Evolutionary conservation across 2,329 filamentous ascomycete genomes (phyloP), one percentile per base, ranked within the genome.

Genomic region (Purpureocillium lavendulum): DNA sequence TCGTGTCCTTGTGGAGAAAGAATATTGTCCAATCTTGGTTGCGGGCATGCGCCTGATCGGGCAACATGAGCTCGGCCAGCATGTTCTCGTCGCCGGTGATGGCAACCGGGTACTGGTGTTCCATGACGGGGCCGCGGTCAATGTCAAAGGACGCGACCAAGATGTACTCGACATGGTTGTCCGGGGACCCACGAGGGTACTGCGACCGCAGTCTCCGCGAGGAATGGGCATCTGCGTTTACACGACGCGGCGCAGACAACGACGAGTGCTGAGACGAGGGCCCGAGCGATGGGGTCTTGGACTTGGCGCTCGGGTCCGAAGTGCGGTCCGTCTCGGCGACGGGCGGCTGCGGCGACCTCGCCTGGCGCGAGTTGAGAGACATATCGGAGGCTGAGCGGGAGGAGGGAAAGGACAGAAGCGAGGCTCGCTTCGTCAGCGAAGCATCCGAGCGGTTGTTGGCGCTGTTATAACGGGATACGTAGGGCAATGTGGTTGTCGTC

Each of bases 11-110:
- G 66, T 98, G 92, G 41, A 98, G 61, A 59, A 98, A 98, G 68
- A 98, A 98, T 40, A 97, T 95, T 32, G 92, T 98, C 92, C 92
- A 98, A 60, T 98, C 92, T 64, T 97, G 89, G 55, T 85, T 90
- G 30, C 92, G 79, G 45, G 92, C 80, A 64, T 98, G 92, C 16
- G 90, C 88, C 63, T 97, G 90, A 62, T 98, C 92, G 0, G 92
- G 92, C 59, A 98, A 69, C 92, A 98, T 98, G 55, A 98, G 77
- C 68, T 98, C 92, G 7, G 92, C 92, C 56, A 98, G 66, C 89
- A 97, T 97, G 55, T 94, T 84, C 66, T 98, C 92, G 58, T 98
- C 90, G 26, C 92, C 90, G 37, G 88, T 96, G 46, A 98, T 97
- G 37, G 90, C 82, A 32, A 87, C 82, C 0, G 92, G 92, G 57